Evolutionary conservation across 192 early-diverging fungal species (phyloP).

Genomic region (Coemansia sp.): DNA sequence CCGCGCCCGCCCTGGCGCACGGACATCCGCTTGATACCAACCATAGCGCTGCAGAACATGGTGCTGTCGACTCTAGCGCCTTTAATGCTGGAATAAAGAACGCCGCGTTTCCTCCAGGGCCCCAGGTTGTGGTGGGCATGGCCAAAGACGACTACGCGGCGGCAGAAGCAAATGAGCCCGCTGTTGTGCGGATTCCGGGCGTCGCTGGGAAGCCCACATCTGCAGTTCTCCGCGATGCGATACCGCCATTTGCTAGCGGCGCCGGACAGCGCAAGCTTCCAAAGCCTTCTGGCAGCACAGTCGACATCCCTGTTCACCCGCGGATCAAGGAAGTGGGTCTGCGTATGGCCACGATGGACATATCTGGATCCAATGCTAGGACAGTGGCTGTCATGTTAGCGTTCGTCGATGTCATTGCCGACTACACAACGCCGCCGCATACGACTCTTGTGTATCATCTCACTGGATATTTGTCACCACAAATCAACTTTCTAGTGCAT

Average conservation of each 20-base stretch:
- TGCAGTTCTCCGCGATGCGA: conserved; percentile 33
- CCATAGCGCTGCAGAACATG: conserved; percentile 24
- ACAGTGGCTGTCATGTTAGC: conserved; percentile 84
- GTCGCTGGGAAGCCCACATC: conserved; percentile 12
- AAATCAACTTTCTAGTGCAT: conserved; percentile 85
- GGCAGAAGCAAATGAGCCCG: conserved; percentile 26
- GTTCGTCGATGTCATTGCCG: conserved; percentile 86
- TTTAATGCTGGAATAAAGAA: conserved; percentile 41
- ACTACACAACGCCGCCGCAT: conserved; percentile 85
- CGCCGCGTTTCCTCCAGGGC: conserved; percentile 40
- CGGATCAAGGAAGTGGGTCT: conserved; percentile 81
- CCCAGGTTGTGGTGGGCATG: conserved; percentile 47
- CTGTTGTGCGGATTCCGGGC: conserved; percentile 13
- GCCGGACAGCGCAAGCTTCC: conserved; percentile 35
- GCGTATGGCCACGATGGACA: conserved; percentile 81
- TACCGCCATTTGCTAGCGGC: conserved; percentile 41
- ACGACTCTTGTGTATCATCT: conserved; percentile 79
- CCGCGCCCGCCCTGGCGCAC: conserved; percentile 27
- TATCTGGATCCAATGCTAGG: conserved; percentile 88
- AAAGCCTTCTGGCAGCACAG: conserved; percentile 26
- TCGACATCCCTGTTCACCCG: conserved; percentile 69
- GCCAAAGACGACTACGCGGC: conserved; percentile 37
- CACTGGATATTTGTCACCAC: conserved; percentile 77
- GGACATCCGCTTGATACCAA: conserved; percentile 14
- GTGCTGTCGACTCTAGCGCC: conserved; percentile 22